These are phyloP conservation scores for Irpex rosettiformis DNA, from an alignment of 1,284 basidiomycete genomes.

Conservation along the genomic window DNA sequence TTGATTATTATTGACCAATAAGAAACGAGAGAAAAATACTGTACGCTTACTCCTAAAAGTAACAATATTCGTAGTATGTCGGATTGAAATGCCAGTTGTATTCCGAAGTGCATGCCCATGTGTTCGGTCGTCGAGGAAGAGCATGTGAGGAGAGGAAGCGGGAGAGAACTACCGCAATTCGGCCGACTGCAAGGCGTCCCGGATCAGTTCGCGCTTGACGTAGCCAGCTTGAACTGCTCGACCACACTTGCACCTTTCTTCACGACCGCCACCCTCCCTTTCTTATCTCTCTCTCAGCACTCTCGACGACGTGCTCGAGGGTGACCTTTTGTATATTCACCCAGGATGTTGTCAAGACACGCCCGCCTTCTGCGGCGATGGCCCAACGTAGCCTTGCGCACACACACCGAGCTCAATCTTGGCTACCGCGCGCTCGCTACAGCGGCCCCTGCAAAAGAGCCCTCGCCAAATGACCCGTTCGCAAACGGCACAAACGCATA, in stretches of 20 bases:
- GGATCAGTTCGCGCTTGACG: conserved; percentile 12
- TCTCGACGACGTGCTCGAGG: conserved; percentile 9
- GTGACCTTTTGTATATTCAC: conserved; percentile 3
- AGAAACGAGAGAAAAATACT: too few species aligned
- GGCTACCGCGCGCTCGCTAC: conserved; percentile 43
- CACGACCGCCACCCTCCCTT: conserved; percentile 12
- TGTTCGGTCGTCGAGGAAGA: conserved; percentile 1
- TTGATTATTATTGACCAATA: too few species aligned
- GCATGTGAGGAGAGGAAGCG: not conserved
- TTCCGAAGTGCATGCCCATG: not conserved
- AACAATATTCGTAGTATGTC: not conserved
- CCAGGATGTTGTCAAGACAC: conserved; percentile 16
- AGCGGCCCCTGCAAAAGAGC: conserved; percentile 50
- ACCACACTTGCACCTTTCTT: conserved; percentile 3
- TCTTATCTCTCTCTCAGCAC: conserved; percentile 6
- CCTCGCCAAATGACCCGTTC: conserved; percentile 76
- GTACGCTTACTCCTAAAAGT: too few species aligned
- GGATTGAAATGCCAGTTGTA: not conserved
- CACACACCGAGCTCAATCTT: conserved; percentile 13
- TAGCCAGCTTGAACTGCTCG: not conserved
- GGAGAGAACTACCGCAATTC: not conserved
- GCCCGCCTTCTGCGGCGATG: conserved; percentile 19
- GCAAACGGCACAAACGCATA: conserved; percentile 92
- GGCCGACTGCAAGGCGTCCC: conserved; percentile 6
- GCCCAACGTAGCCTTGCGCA: conserved; percentile 18